phyloP scores from a whole-genome alignment of 2,329 filamentous ascomycete genomes.

The Verticillium zaregamsianum region DNA sequence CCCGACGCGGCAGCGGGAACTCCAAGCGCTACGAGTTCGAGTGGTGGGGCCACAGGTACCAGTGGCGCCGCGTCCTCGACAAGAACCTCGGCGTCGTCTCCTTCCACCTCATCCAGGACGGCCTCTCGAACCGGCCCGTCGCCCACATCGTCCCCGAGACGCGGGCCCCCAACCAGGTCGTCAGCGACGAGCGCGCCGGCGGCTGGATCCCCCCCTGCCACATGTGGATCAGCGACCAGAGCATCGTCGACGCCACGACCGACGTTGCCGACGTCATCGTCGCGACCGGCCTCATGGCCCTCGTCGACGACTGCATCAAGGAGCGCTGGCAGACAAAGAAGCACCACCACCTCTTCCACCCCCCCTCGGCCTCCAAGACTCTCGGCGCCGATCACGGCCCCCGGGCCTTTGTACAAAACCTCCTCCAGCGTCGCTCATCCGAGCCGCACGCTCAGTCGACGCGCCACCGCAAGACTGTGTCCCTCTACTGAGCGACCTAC shows the following conservation, averaged over 20 bases:
- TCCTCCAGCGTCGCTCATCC: slow-evolving; percentile 37
- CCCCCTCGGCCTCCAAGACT: slow-evolving; percentile 27
- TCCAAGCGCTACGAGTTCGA: slow-evolving; percentile 84
- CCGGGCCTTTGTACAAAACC: slow-evolving; percentile 30
- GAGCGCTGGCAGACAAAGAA: slow-evolving; percentile 61
- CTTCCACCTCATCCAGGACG: slow-evolving; percentile 73
- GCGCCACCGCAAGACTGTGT: not conserved
- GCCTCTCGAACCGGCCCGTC: slow-evolving; percentile 53
- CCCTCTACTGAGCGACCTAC: not conserved
- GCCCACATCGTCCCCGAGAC: slow-evolving; percentile 84
- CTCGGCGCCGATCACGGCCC: slow-evolving; percentile 25
- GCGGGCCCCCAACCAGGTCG: slow-evolving; percentile 64
- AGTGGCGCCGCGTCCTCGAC: slow-evolving; percentile 73
- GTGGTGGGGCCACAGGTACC: slow-evolving; percentile 85
- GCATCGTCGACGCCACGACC: slow-evolving; percentile 62
- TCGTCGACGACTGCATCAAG: slow-evolving; percentile 91
- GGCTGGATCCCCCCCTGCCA: slow-evolving; percentile 89
- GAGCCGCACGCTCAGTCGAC: slow-evolving; percentile 16
- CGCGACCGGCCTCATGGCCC: slow-evolving; percentile 80
- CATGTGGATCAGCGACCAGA: slow-evolving; percentile 81
- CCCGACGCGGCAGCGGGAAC: slow-evolving; percentile 60
- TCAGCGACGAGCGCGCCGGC: slow-evolving; percentile 70
- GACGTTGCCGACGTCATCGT: slow-evolving; percentile 89
- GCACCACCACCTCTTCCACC: slow-evolving; percentile 27
- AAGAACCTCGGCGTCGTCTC: slow-evolving; percentile 66